phyloP scores from a whole-genome alignment of 441 rosid genomes.

The Kokia cookei region DNA sequence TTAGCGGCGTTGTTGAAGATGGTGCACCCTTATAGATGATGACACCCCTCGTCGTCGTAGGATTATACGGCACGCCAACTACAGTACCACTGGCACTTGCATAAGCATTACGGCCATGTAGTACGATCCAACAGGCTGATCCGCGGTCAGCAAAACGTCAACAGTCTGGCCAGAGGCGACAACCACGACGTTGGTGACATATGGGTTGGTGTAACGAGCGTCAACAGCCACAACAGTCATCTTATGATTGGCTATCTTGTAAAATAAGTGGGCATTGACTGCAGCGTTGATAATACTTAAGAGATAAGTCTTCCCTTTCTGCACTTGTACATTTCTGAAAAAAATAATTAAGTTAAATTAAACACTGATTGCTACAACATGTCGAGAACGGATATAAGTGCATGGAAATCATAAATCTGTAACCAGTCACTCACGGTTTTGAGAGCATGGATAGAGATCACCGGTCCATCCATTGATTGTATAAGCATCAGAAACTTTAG shows the following conservation, averaged over 20 bases:
- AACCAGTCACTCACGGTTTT: slow-evolving; percentile 29
- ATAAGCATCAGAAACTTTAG: slow-evolving; percentile 65
- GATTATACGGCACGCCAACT: slow-evolving; percentile 17
- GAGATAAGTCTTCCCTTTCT: slow-evolving; percentile 58
- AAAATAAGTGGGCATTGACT: slow-evolving; percentile 69
- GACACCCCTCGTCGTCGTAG: slow-evolving; percentile 64
- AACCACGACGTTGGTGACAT: slow-evolving; percentile 51
- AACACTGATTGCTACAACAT: not conserved
- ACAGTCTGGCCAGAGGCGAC: slow-evolving; percentile 78
- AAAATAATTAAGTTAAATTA: not conserved
- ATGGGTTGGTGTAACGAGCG: slow-evolving; percentile 61
- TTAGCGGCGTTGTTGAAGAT: slow-evolving; percentile 24
- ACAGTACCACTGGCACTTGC: slow-evolving; percentile 49
- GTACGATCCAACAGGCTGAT: slow-evolving; percentile 56
- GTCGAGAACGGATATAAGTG: too few relatives aligned
- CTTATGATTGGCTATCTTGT: slow-evolving; percentile 82
- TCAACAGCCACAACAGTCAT: slow-evolving; percentile 70
- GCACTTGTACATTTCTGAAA: slow-evolving; percentile 49
- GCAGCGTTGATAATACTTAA: slow-evolving; percentile 91
- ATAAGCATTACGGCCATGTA: slow-evolving; percentile 50
- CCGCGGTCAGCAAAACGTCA: slow-evolving; percentile 59
- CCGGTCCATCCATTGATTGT: slow-evolving; percentile 86
- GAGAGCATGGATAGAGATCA: slow-evolving; percentile 70
- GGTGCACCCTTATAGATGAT: slow-evolving; percentile 33
- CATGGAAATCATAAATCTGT: too few relatives aligned